Base-by-base conservation (phyloP, 1,139 yeast species). In the Scheffersomyces titani region DNA sequence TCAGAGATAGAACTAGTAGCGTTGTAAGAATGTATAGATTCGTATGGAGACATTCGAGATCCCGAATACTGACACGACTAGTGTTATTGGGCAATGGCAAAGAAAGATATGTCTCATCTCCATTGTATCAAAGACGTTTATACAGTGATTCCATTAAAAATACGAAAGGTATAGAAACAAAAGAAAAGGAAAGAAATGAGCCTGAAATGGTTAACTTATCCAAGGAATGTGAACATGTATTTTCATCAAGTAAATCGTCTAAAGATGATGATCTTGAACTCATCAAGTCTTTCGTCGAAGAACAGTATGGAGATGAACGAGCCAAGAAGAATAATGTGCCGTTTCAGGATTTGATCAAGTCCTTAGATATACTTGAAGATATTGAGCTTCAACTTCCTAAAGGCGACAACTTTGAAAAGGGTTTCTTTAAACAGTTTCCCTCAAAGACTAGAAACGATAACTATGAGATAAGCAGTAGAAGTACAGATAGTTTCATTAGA, bases 281-380 rank as follows among this genome's bases (percentile, higher is more conserved):
- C n/a, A 46, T 46, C 49, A 46, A 46, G 49, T 19, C 24, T 22
- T 46, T 46, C 19, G 22, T 46, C 22, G 49, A 46, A 19, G 49
- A 46, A 19, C 18, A 46, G 22, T 46, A 46, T 22, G 49, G 49
- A 1, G 24, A 46, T 7, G 16, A 13, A 3, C 20, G n/a, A 5
- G 3, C 49, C 22, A 46, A 19, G 18, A 19, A 46, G 7, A 22
- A 19, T 22, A 13, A 30, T 13, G 49, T 19, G 20, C 49, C 49
- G 6, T 46, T 46, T 46, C 18, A 51, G n/a, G 53, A 51, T 19
- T 47, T 51, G 40, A 36, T 47, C 51, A 51, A 51, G 51, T 51
- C 49, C 19, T 22, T 51, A 9, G 53, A 51, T 19, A 45, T 49
- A 6, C 49, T 47, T 19, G 50, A 47, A 47, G 51, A 21, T 16